Percentiles rank a stretch among this genome's conserved stretches.
Conservation (phyloP, 495 filamentous ascomycete species). For the Lasiosphaeria miniovina region DNA sequence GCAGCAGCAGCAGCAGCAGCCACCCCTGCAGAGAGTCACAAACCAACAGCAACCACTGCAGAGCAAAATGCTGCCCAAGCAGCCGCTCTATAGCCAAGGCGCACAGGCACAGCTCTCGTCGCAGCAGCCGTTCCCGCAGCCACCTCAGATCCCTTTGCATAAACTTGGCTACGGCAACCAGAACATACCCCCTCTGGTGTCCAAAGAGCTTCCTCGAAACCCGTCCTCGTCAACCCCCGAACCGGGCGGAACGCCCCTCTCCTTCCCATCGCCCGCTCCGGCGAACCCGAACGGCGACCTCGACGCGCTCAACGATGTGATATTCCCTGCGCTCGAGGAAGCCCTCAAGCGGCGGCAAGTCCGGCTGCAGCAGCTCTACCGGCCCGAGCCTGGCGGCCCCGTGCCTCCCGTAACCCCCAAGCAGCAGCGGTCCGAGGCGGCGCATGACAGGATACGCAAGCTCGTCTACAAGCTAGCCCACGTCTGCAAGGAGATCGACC, state of each 20-base stretch:
- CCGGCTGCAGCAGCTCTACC: constrained; percentile 55
- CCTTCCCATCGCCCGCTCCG: constrained; percentile 46
- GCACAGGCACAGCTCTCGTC: constrained; percentile 21
- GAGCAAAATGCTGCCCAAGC: constrained; percentile 15
- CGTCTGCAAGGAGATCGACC: constrained; percentile 82
- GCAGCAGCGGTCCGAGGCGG: constrained; percentile 63
- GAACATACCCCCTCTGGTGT: constrained; percentile 15
- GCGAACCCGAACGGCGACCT: constrained; percentile 47
- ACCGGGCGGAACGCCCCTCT: constrained; percentile 8
- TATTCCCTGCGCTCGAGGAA: constrained; percentile 85
- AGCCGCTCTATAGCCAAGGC: constrained; percentile 10
- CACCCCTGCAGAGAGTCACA: constrained; percentile 28
- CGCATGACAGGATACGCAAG: constrained; percentile 76
- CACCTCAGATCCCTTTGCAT: constrained; percentile 8
- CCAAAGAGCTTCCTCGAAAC: constrained; percentile 23
- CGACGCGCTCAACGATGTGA: constrained; percentile 72
- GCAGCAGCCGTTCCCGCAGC: constrained; percentile 27
- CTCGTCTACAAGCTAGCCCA: constrained; percentile 72
- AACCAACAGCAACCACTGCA: constrained; percentile 24
- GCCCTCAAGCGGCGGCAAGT: constrained; percentile 78
- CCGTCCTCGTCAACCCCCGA: constrained; percentile 16
- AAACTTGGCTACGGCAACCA: constrained; percentile 6
- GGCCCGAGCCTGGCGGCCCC: constrained; percentile 34
- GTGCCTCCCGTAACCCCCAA: constrained; percentile 41
- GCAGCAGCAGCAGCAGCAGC: constrained; percentile 29